phyloP scores from a whole-genome alignment of 208 protist genomes.

The Leishmania amazonensis region DNA sequence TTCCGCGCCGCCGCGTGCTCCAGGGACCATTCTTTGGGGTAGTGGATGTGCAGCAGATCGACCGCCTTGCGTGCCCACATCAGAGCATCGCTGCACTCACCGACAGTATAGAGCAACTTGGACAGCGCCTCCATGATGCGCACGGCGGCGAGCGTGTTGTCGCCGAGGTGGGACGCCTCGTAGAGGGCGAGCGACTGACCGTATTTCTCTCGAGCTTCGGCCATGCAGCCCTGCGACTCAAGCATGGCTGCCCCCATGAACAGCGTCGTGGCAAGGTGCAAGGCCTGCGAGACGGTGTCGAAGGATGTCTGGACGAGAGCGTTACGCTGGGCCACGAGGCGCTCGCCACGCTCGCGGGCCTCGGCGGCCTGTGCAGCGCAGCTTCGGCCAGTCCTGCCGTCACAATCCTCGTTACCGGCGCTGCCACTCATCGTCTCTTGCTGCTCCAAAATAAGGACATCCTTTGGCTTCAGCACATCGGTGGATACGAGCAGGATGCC shows the following conservation, averaged over 20 bases:
- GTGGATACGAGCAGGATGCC: conserved; percentile 49
- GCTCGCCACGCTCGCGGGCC: background rate
- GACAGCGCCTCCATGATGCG: conserved; percentile 43
- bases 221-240: conserved; percentile 34
- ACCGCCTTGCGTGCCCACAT: conserved; percentile 42
- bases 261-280: conserved; percentile 22
- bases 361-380: background rate
- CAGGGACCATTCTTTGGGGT: conserved; percentile 41
- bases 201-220: conserved; percentile 50
- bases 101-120: conserved; percentile 49
- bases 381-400: background rate
- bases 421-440: conserved; percentile 12
- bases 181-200: conserved; percentile 44
- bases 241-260: conserved; percentile 38
- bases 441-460: conserved; percentile 34
- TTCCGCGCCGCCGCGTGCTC: conserved; percentile 34
- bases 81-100: conserved; percentile 53
- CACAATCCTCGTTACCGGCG: background rate
- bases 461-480: conserved; percentile 47
- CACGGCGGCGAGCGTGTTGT: conserved; percentile 32
- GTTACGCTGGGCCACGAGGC: conserved; percentile 27
- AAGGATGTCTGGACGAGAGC: conserved; percentile 25
- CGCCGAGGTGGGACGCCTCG: conserved; percentile 40
- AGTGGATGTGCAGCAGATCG: conserved; percentile 33
- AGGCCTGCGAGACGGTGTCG: conserved; percentile 14